Base-by-base conservation (phyloP, 1,284 basidiomycete genomes). In the Irpex rosettiformis region DNA sequence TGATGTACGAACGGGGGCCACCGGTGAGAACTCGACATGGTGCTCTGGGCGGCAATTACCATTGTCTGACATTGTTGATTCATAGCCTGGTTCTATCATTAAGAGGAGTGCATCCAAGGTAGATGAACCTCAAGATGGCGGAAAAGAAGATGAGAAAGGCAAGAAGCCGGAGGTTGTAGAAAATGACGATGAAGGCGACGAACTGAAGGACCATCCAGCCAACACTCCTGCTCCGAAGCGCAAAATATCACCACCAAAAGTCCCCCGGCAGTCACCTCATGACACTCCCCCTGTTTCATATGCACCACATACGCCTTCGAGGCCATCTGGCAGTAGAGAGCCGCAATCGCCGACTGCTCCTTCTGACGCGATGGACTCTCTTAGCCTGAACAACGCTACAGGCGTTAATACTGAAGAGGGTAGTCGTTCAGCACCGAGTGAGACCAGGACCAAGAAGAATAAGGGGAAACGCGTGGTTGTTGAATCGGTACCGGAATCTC, bases 1-100 rank as follows among this genome's bases (percentile, higher is more conserved):
- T 77, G 30, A 67, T 72, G 40, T 69, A 75, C 51, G 69, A 73
- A 27, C 65, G 67, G 22, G 74, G 73, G 3, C 66, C 62, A n/a
- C 65, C 67, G 51, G 71, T 73, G 40, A 10, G 61, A 30, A 18
- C 13, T 49, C n/a, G n/a, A 7, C 48, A 6, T 24, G 48, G 5
- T 16, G 10, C 11, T 25, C 48, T 22, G 22, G 2, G 11, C n/a
- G 27, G 11, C 21, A 24, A n/a, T 24, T 22, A 13, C n/a, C 27
- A n/a, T 51, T 4, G 24, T 27, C 11, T 51, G 27, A 51, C 6
- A 13, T 22, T 49, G 1, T 2, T n/a, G 4, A 24, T 33, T 7
- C 16, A 16, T 16, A 37, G 33, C 33, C 33, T 16, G 33, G 33
- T 37, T 37, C 33, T 3, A 37, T 37, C 33, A 37, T 37, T n/a